These are phyloP conservation scores for Pascua guehoae DNA, from an alignment of 1,284 basidiomycete genomes.

Conservation along the genomic window DNA sequence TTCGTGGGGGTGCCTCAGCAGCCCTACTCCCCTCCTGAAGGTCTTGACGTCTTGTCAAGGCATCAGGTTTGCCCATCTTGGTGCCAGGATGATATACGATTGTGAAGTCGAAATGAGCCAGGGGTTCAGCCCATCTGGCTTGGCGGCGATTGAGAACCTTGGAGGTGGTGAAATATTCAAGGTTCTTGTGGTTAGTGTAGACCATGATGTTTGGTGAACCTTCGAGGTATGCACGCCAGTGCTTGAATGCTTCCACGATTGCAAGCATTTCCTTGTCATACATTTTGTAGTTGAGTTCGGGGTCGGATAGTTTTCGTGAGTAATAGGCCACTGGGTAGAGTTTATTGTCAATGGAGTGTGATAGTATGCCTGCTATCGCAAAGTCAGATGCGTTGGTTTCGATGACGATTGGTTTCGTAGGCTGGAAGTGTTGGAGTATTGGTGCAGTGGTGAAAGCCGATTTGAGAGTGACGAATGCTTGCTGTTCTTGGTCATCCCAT, in stretches of 20 bases:
- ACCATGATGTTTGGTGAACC: conserved; percentile 43
- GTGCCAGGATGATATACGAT: conserved; percentile 49
- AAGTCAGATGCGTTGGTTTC: conserved; percentile 40
- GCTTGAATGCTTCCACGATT: conserved; percentile 48
- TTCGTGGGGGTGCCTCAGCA: no score
- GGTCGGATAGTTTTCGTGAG: conserved; percentile 35
- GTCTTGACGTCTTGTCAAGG: conserved; percentile 17
- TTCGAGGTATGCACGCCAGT: conserved; percentile 50
- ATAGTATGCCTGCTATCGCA: conserved; percentile 34
- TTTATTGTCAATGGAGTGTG: conserved; percentile 29
- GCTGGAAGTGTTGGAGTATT: conserved; percentile 48
- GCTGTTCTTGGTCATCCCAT: conserved; percentile 34
- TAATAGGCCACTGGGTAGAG: conserved; percentile 47
- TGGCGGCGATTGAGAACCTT: conserved; percentile 50
- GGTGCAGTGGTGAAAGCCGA: conserved; percentile 42
- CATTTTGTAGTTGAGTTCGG: conserved; percentile 55
- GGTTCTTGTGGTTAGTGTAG: conserved; percentile 54
- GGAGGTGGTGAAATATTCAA: conserved; percentile 49
- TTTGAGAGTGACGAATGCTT: conserved; percentile 50
- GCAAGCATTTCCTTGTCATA: conserved; percentile 55
- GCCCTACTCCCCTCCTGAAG: no score
- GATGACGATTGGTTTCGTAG: conserved; percentile 37
- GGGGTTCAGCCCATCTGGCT: conserved; percentile 46
- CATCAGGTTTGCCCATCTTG: conserved; percentile 42
- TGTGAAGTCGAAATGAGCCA: conserved; percentile 47